Percentiles rank a stretch among this genome's conserved stretches.
Conservation (phyloP, 306 rosid genomes). For the Cyamopsis tetragonoloba region DNA sequence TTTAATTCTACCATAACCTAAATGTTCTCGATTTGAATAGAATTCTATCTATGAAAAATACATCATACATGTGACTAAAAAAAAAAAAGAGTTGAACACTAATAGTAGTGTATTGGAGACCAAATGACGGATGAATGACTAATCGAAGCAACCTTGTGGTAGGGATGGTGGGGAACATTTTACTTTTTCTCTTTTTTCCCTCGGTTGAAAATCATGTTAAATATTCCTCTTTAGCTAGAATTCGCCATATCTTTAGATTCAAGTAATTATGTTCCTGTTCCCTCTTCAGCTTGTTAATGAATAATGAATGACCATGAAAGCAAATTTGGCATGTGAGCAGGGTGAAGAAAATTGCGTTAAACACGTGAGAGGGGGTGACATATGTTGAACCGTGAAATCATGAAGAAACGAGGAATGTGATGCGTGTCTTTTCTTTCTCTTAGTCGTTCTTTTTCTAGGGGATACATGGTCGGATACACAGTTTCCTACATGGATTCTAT, state of each 20-base stretch:
- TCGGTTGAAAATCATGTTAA: constrained; percentile 17
- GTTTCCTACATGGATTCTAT: neutral
- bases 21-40: too few relatives aligned
- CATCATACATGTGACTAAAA: too few relatives aligned
- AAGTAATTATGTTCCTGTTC: constrained; percentile 31
- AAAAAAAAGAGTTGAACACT: too few relatives aligned
- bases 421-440: constrained; percentile 13
- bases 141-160: constrained; percentile 43
- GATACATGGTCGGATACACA: neutral
- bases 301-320: neutral
- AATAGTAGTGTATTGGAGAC: constrained; percentile 40
- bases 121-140: constrained; percentile 45
- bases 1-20: too few relatives aligned
- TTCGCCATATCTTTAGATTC: constrained; percentile 42
- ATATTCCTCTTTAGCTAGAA: constrained; percentile 9
- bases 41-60: too few relatives aligned
- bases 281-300: constrained; percentile 16
- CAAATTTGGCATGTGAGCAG: constrained; percentile 4
- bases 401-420: neutral
- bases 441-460: constrained; percentile 2
- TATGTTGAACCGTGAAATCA: neutral
- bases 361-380: constrained; percentile 33
- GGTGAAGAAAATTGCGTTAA: constrained; percentile 8
- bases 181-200: constrained; percentile 28
- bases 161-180: constrained; percentile 69